phyloP scores from a whole-genome alignment of 2,329 filamentous ascomycete genomes.

The Aureobasidium sp. region DNA sequence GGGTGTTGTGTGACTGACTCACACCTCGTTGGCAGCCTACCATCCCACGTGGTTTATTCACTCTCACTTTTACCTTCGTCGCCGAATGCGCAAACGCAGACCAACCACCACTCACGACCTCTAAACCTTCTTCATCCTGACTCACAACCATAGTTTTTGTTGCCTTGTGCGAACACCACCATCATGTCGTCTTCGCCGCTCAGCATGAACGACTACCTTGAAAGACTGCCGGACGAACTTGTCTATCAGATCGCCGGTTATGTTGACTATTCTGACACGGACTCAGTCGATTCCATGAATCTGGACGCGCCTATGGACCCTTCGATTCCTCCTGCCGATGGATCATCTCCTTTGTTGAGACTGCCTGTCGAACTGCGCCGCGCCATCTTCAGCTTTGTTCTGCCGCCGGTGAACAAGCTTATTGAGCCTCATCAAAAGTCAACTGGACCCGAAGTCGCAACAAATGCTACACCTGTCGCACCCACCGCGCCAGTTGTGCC shows the following conservation, averaged over 20 bases:
- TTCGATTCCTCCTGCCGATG: not conserved
- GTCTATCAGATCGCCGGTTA: not conserved
- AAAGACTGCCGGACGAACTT: not conserved
- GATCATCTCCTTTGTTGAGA: not conserved
- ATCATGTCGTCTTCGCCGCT: no score
- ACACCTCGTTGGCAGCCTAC: no score
- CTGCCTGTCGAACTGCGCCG: conserved; percentile 8
- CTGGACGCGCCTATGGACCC: not conserved
- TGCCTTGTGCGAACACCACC: no score
- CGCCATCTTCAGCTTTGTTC: not conserved
- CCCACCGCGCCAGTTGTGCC: not conserved
- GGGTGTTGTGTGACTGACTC: no score
- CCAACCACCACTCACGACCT: no score
- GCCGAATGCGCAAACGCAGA: no score
- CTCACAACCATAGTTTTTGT: no score
- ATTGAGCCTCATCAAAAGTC: not conserved
- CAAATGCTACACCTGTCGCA: no score
- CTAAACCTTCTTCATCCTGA: no score
- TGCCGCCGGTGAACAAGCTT: not conserved
- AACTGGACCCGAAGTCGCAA: not conserved
- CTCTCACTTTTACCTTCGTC: no score
- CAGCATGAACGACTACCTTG: not conserved
- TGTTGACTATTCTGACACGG: not conserved
- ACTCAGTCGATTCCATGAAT: not conserved
- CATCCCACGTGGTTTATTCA: no score